phyloP scores from a whole-genome alignment of 2,329 filamentous ascomycete species.

The Calonectria multiphialidica region DNA sequence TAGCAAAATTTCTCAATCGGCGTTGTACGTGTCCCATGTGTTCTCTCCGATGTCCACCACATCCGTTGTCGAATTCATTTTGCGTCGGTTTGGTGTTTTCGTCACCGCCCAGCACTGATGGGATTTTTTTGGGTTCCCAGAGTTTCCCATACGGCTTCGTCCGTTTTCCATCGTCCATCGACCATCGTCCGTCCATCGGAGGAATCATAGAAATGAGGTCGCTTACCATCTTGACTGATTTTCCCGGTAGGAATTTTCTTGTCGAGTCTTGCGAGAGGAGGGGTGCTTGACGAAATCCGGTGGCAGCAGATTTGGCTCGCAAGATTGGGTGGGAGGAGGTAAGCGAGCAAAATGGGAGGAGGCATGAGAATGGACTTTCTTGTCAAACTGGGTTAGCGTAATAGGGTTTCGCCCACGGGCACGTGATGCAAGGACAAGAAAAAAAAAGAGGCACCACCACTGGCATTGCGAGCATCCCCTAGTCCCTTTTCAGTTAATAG shows the following conservation, averaged over 20 bases:
- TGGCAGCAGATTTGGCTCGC: constrained; percentile 68
- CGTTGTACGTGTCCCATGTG: constrained; percentile 25
- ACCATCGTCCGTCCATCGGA: constrained; percentile 36
- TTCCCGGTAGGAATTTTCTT: constrained; percentile 55
- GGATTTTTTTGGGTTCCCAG: constrained; percentile 35
- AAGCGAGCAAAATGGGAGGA: constrained; percentile 40
- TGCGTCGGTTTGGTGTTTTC: constrained; percentile 35
- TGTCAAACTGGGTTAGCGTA: constrained; percentile 49
- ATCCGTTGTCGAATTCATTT: constrained; percentile 21
- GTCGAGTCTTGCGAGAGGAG: constrained; percentile 61
- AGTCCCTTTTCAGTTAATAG: not conserved
- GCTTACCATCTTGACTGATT: constrained; percentile 79
- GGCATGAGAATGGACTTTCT: constrained; percentile 48
- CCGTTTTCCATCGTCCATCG: constrained; percentile 31
- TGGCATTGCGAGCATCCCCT: not conserved
- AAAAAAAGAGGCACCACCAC: not conserved
- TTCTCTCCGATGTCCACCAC: constrained; percentile 28
- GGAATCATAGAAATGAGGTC: constrained; percentile 40
- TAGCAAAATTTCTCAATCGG: constrained; percentile 55
- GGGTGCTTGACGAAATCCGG: constrained; percentile 66
- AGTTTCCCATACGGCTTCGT: constrained; percentile 33
- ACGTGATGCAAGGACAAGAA: constrained; percentile 48
- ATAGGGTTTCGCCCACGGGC: constrained; percentile 54
- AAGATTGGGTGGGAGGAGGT: constrained; percentile 60
- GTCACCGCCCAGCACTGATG: constrained; percentile 25